Conservation (phyloP, 202 grass and related monocot genomes). For the Sporobolus alterniflorus region DNA sequence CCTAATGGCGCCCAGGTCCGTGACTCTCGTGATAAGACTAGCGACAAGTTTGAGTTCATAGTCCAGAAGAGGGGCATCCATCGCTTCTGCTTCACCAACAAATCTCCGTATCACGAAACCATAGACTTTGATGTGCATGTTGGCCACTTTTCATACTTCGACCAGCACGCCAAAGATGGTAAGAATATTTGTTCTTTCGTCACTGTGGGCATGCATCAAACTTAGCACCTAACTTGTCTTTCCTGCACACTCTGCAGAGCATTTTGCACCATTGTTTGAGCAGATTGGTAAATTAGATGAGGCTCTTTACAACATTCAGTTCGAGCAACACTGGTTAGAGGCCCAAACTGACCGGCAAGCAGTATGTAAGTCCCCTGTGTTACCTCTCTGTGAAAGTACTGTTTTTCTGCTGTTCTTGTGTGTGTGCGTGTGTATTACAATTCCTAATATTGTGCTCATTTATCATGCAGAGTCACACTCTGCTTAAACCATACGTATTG, state of each 20-base stretch:
- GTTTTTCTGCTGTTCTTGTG: neutral
- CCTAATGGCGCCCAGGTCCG: constrained; percentile 68
- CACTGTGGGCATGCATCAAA: neutral
- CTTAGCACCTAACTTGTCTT: neutral
- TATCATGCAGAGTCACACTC: neutral
- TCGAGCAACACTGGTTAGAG: constrained; percentile 98
- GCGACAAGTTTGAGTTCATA: constrained; percentile 87
- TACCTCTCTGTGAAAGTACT: neutral
- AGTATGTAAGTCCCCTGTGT: constrained; percentile 48
- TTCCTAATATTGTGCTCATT: neutral
- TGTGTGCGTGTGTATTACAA: neutral
- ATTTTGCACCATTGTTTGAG: constrained; percentile 90
- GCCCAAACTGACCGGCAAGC: constrained; percentile 98
- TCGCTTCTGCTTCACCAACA: constrained; percentile 95
- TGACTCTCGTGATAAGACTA: constrained; percentile 81
- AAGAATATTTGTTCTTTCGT: constrained; percentile 20
- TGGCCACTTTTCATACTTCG: constrained; percentile 88
- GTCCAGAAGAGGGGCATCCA: constrained; percentile 82
- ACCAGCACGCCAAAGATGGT: constrained; percentile 95
- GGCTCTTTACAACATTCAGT: constrained; percentile 97
- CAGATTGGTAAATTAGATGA: constrained; percentile 98
- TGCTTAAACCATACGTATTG: neutral
- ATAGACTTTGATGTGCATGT: constrained; percentile 97
- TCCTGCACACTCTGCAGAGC: constrained; percentile 54
- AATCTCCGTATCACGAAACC: constrained; percentile 95